Base-by-base conservation (phyloP, 2,329 filamentous ascomycete genomes). In the Microcera coccophila region DNA sequence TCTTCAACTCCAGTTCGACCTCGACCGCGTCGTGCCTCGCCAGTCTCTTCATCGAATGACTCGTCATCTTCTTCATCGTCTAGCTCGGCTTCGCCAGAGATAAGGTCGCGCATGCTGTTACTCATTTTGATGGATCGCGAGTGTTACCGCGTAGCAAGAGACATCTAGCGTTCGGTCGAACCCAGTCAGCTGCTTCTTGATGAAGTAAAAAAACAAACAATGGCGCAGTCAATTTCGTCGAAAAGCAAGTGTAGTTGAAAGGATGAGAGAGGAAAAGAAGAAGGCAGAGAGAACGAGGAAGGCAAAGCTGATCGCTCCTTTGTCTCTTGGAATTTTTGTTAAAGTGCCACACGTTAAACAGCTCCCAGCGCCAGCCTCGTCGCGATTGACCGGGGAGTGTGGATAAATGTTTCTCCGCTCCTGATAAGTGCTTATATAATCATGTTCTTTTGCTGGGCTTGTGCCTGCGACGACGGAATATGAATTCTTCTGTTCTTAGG, bases 61-160 rank as follows among this genome's bases (percentile, higher is more conserved):
- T 87, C 88, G 48, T 94, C 89, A 40, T 91, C 87, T 53, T 91
- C 87, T 44, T 93, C 87, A 19, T 83, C 83, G 62, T 90, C 90
- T 47, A 96, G 73, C 67, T 94, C 83, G 55, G 91, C 93, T 71
- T 90, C 84, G 52, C 82, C 83, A 56, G 91, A 84, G 60, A 98
- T 84, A 62, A 96, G 73, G 63, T 90, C 82, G 65, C 78, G 79
- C 78, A 87, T 82, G 37, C 66, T 73, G 62, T 64, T 73, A 62
- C 78, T 82, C 81, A 84, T 84, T 14, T 60, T 78, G 64, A 54
- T 59, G 48, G 43, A 36, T 49, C 42, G 51, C 50, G 48, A 39
- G 50, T 54, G 53, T 47, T 57, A 50, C 47, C 53, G 49, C 46
- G 44, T 47, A 56, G 50, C 56, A 53, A 54, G 53, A 52, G 56